Base-by-base conservation (phyloP, 2,329 filamentous ascomycete species). In the Colletotrichum godetiae region DNA sequence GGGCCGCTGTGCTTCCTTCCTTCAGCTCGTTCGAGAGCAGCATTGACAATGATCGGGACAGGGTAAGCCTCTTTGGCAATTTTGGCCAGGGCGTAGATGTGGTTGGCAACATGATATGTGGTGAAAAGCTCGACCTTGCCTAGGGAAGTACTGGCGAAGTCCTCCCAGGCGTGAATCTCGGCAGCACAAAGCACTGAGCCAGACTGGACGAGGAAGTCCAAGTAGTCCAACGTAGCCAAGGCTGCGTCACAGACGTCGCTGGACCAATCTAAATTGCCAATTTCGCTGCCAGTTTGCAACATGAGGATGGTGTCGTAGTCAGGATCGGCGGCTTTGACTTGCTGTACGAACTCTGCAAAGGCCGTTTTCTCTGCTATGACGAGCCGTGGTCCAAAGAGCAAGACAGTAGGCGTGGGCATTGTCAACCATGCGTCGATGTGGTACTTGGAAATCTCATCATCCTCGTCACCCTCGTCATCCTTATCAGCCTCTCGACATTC, bases 1-100 rank as follows among this genome's bases (percentile, higher is more conserved):
- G 58, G 22, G n/a, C 11, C 35, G 4, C 53, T 52, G n/a, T 42
- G 22, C 42, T 46, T 46, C 15, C 6, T 46, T 13, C 42, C 42
- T 19, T 19, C 13, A 19, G 15, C 15, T 6, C 1, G 5, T 46
- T 46, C 42, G 2, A 46, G 42, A 46, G 5, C 42, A 8, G 7
- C 15, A 19, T 46, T 46, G 15, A 46, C 42, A 15, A 46, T 46
- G 42, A 46, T 13, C 15, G 42, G 42, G 3, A 59, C 76, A 75
- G 8, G 53, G 58, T 22, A 15, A 27, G 11, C n/a, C 27, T n/a
- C 56, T 61, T 61, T 66, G 3, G 49, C 57, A 24, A 55, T 22
- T 1, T 5, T 22, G 2, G 68, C 68, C 1, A 67, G 42, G 13
- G 15, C 19, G 6, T 46, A n/a, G 13, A 67, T 31, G 10, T 61